Evolutionary conservation across 225 moss, liverwort and hornwort species (phyloP).

Genomic region (Marchantia polymorpha): DNA sequence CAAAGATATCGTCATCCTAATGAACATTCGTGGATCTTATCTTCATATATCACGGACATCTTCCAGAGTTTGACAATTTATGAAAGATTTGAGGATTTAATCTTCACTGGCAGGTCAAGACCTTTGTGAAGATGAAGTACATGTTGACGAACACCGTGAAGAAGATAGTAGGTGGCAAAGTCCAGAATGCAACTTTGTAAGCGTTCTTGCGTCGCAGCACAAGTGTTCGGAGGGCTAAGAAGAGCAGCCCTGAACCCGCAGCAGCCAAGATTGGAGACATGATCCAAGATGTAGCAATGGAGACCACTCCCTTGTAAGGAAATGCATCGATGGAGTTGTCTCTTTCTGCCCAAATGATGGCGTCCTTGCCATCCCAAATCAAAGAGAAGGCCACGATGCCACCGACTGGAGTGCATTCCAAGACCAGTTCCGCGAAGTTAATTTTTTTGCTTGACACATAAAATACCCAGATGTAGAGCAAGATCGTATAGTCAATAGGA

Average conservation of each 20-base stretch:
- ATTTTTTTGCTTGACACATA: too few species aligned
- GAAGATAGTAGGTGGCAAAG: conserved; percentile 28
- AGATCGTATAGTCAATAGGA: too few species aligned
- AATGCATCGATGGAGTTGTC: conserved; percentile 13
- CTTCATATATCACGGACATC: too few species aligned
- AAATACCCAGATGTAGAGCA: too few species aligned
- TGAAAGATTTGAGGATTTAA: neutral
- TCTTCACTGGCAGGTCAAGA: neutral
- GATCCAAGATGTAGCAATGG: conserved; percentile 34
- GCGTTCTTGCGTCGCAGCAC: conserved; percentile 36
- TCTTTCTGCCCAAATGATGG: neutral
- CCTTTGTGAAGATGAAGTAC: conserved; percentile 44
- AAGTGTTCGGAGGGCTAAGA: conserved; percentile 14
- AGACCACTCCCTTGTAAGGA: conserved; percentile 40
- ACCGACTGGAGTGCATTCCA: too few species aligned
- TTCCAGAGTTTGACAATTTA: neutral
- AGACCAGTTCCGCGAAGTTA: too few species aligned
- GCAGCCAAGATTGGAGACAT: conserved; percentile 26
- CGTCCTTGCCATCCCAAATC: conserved; percentile 17
- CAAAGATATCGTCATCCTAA: too few species aligned
- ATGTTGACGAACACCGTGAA: conserved; percentile 35
- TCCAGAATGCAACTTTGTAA: conserved; percentile 31
- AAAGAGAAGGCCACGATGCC: conserved; percentile 22
- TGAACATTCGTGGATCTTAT: too few species aligned
- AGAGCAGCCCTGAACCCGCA: conserved; percentile 16